Evolutionary conservation across 805 yeast species (phyloP), one percentile per base, ranked within the genome.

Genomic region (Yarrowia divulgata): DNA sequence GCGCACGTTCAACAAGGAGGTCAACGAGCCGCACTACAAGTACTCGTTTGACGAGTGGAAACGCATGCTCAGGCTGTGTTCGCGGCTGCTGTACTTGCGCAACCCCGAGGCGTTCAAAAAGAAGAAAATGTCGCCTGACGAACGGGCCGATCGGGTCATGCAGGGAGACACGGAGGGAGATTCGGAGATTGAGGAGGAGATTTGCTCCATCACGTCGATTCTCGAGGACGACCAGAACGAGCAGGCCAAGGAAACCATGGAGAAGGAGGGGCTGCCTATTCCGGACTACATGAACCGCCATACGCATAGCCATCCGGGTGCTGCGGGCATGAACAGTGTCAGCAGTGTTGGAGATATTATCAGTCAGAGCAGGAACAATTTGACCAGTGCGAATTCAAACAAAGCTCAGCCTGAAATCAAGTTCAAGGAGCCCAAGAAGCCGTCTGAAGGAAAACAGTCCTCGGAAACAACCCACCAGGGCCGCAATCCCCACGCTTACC

Each of bases 41-140:
- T 88, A 87, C 73, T 72, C 79, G 8, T 85, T 78, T 71, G 80
- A 81, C 2, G 86, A 86, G 68, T 88, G 91, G 92, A 68, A 70
- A 0, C 72, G 75, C 9, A 73, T 85, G 52, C 71, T 82, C 42
- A 69, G 71, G 9, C 72, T 81, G 13, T 71, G 55, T 48, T 37
- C 48, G 8, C 46, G 68, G 4, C 18, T 63, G n/a, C 29, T 34
- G 3, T 49, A 63, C 32, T n/a, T 63, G 29, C 86, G 91, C 42
- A 97, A 96, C 9, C 73, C 72, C 8, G 93, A 93, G 49, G 91
- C 90, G 74, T 79, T 93, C 50, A 8, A 9, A 18, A 34, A 60
- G 42, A 37, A n/a, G 57, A 63, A 48, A n/a, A 14, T 63, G 57
- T 49, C 68, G 12, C 57, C 55, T 1, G 68, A 48, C 18, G 57